Evolutionary conservation across 1,284 basidiomycete species (phyloP), one percentile per base, ranked within the genome.

Genomic region (Termitomyces sp.): DNA sequence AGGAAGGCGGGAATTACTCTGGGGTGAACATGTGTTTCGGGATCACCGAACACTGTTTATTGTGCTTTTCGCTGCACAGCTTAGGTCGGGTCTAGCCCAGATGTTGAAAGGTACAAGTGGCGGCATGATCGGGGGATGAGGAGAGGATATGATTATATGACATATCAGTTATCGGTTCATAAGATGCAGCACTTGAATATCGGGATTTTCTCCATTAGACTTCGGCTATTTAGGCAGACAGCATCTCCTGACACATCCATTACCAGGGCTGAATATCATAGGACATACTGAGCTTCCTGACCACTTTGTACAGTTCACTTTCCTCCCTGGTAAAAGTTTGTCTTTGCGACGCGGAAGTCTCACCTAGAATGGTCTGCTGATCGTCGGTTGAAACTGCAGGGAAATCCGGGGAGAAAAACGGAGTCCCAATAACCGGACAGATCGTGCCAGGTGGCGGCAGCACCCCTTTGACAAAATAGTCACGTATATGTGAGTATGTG

Each of bases 401-500:
- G 2, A 15, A 6, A 8, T 15, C 30, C 30, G 26, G 21, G 15
- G 41, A 26, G 2, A 26, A n/a, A 54, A 69, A 73, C 15, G 68
- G 66, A 5, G 59, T 51, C 9, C 50, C 61, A 28, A 64, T 51
- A 12, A 69, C 63, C 1, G 65, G 55, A 53, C 78, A 81, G 6
- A 77, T 62, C 5, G 74, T 75, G 1, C 68, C 76, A 17, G 66
- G 65, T 21, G 63, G 58, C 2, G 79, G 78, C 2, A 79, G 60
- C 4, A 65, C 69, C 1, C 78, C 77, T 17, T 70, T 61, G 7
- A 65, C 57, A 56, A 79, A 74, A 60, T 81, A 80, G 1, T 66
- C 63, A 9, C 69, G 67, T 17, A 80, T 62, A 51, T 73, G 59
- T 41, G 67, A 65, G 28, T 68, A 65, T 0, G 77, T 79, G 67